Evolutionary conservation across 1,284 basidiomycete species (phyloP), one percentile per base, ranked within the genome.

Genomic region (Laetiporus sulphureus): DNA sequence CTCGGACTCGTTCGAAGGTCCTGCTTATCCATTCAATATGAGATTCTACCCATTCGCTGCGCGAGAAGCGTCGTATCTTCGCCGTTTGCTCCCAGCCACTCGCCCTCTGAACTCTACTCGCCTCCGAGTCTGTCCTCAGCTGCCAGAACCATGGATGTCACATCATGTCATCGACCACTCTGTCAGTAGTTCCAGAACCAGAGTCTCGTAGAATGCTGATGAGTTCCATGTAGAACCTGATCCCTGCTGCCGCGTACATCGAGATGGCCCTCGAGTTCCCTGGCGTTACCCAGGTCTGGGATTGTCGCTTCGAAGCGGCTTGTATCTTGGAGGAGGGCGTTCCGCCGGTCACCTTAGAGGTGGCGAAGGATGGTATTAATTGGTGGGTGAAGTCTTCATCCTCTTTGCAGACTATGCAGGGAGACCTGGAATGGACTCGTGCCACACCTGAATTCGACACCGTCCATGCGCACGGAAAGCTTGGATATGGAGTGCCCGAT

Each of bases 401-500:
- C n/a, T 36, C 13, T 7, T 31, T 43, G 6, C 24, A 36, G 25
- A 39, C 33, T 12, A 21, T 40, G 22, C 34, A 42, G 24, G 45
- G 40, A 22, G 45, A 46, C 24, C 27, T 39, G 22, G 40, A 34
- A 22, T 46, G 45, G 47, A 42, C 36, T 13, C 21, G 43, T 23
- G 41, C 33, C 29, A 23, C 4, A 4, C 50, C 50, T 31, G 5
- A 29, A 13, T 54, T 52, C 25, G 52, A 52, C 32, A 38, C 19
- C 32, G 13, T 42, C 12, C 52, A 54, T 34, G 40, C 52, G 6
- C 35, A 38, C 33, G 52, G 52, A 10, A 52, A 52, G 38, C 18
- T 54, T n/a, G 48, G 50, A 6, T 52, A 52, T 37, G 52, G 52
- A 3, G 16, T 27, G 15, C 50, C 50, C 6, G 29, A 41, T 10